phyloP scores from a whole-genome alignment of 192 early-diverging fungal genomes.

The Entomortierella chlamydospora region DNA sequence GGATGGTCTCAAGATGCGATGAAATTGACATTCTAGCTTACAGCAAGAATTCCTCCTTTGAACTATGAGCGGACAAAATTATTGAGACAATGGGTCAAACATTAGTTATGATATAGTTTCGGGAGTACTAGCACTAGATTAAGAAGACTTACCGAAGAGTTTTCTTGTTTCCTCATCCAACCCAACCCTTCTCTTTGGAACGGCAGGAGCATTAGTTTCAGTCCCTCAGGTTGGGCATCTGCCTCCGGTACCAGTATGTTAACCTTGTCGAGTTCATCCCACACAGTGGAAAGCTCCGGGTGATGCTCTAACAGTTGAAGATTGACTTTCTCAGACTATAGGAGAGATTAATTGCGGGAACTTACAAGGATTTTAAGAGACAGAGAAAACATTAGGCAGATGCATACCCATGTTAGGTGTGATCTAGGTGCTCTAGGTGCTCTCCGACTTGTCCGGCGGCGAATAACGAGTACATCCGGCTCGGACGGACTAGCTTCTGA shows the following conservation, averaged over 20 bases:
- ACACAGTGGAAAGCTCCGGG: slow-evolving; percentile 71
- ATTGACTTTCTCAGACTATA: slow-evolving; percentile 55
- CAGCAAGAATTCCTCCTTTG: slow-evolving; percentile 81
- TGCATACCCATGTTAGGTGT: slow-evolving; percentile 24
- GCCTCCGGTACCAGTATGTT: slow-evolving; percentile 48
- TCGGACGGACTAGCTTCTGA: neutral
- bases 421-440: neutral
- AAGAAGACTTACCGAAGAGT: slow-evolving; percentile 32
- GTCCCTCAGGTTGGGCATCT: slow-evolving; percentile 71
- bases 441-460: neutral
- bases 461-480: slow-evolving; percentile 2
- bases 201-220: slow-evolving; percentile 83
- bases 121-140: too few species aligned
- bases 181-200: slow-evolving; percentile 89
- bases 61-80: slow-evolving; percentile 56
- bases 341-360: neutral
- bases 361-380: too few species aligned
- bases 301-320: slow-evolving; percentile 54
- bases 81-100: neutral
- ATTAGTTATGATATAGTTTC: too few species aligned
- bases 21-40: slow-evolving; percentile 27
- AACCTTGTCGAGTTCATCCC: slow-evolving; percentile 65
- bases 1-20: too few species aligned
- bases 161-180: slow-evolving; percentile 88
- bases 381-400: neutral